These are phyloP conservation scores for Halenospora varia DNA, from an alignment of 495 filamentous ascomycete species.

Conservation along the genomic window DNA sequence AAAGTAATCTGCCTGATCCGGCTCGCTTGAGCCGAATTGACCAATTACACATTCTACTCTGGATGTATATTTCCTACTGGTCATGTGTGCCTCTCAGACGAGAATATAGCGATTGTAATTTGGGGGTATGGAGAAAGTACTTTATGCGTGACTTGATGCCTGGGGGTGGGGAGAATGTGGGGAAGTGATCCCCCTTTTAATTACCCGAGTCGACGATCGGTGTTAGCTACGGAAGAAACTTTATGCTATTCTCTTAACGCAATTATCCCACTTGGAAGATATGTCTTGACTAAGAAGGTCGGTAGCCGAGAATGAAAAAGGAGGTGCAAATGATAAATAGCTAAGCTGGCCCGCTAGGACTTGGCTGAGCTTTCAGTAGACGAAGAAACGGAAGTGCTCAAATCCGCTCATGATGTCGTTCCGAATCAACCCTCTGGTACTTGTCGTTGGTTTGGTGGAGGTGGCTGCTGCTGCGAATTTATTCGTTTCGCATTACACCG, in stretches of 20 bases:
- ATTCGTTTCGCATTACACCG: conserved; percentile 19
- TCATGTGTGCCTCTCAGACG: background rate
- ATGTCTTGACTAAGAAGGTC: background rate
- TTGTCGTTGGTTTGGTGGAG: background rate
- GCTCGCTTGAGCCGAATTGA: background rate
- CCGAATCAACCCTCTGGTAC: background rate
- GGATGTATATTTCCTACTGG: background rate
- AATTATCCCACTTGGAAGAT: background rate
- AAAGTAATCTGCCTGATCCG: background rate
- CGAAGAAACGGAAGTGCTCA: background rate
- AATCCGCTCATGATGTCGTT: background rate
- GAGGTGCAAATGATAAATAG: background rate
- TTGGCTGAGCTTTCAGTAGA: too few species aligned
- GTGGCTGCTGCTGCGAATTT: conserved; percentile 4
- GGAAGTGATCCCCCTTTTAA: background rate
- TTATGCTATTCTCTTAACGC: background rate
- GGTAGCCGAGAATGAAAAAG: background rate
- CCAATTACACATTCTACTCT: background rate
- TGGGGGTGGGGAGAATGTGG: background rate
- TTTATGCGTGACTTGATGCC: background rate
- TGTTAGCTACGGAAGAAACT: background rate
- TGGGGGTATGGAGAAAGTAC: background rate
- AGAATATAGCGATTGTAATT: background rate
- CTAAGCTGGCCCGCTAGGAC: background rate
- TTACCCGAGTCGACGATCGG: background rate